phyloP scores from a whole-genome alignment of 768 basidiomycete species.

The Royoungia palumana region DNA sequence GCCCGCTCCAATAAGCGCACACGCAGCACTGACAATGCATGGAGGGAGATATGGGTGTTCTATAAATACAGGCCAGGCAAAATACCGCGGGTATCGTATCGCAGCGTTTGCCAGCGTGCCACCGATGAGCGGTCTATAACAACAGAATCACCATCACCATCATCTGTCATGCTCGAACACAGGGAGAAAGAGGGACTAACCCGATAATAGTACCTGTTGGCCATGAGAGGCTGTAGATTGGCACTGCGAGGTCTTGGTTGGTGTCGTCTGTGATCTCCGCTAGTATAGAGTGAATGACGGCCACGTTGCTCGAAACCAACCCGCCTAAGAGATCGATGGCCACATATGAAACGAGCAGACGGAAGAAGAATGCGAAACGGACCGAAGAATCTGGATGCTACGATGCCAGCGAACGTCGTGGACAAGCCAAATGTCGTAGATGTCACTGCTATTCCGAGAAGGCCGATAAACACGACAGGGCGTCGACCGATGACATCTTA shows the following conservation, averaged over 20 bases:
- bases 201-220: conserved; percentile 54
- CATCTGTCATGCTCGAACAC: background rate
- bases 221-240: conserved; percentile 57
- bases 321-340: conserved; percentile 41
- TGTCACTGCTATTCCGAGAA: conserved; percentile 47
- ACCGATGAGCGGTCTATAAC: conserved; percentile 18
- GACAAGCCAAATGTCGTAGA: conserved; percentile 57
- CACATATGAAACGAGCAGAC: background rate
- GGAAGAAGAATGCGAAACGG: conserved; percentile 5
- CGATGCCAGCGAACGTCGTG: conserved; percentile 42
- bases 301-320: conserved; percentile 57
- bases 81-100: conserved; percentile 10
- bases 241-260: conserved; percentile 57
- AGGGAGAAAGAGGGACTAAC: conserved; percentile 25
- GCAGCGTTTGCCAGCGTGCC: conserved; percentile 21
- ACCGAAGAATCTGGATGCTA: conserved; percentile 53
- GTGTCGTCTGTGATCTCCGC: conserved; percentile 61
- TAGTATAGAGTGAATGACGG: conserved; percentile 58
- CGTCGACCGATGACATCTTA: conserved; percentile 57
- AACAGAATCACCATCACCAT: background rate
- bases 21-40: conserved; percentile 11
- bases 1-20: conserved; percentile 4
- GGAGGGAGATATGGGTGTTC: conserved; percentile 17
- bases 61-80: conserved; percentile 11
- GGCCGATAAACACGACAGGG: conserved; percentile 55